phyloP scores from a whole-genome alignment of 345 rosid species.

The Brassica rapa region DNA sequence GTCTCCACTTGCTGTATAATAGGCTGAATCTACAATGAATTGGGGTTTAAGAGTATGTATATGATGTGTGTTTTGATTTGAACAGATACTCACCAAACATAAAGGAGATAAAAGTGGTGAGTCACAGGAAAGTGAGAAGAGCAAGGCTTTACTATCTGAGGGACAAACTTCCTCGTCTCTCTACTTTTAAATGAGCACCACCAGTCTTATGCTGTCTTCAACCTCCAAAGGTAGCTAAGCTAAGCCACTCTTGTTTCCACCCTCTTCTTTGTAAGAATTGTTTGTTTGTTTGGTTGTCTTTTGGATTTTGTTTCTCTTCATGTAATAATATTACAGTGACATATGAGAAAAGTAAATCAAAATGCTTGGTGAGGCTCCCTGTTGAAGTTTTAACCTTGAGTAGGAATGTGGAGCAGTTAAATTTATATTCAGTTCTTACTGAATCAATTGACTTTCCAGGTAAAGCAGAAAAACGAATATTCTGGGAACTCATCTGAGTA shows the following conservation, averaged over 20 bases:
- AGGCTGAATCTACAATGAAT: not conserved
- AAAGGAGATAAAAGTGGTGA: conserved; percentile 74
- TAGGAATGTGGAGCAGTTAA: not conserved
- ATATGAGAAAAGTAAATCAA: conserved; percentile 26
- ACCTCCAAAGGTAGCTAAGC: conserved; percentile 8
- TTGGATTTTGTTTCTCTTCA: conserved; percentile 7
- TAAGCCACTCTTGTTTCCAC: not conserved
- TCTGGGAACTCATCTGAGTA: conserved; percentile 6
- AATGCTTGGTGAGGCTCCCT: not conserved
- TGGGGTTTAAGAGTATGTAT: not conserved
- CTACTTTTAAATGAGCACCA: conserved; percentile 75
- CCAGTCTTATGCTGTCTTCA: conserved; percentile 15
- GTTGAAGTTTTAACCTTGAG: not conserved
- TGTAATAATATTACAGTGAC: conserved; percentile 11
- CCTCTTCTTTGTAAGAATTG: conserved; percentile 7
- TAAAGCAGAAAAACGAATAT: not conserved
- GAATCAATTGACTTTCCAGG: not conserved
- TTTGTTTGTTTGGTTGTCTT: conserved; percentile 2
- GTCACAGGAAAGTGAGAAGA: conserved; percentile 85
- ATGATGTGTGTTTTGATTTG: conserved; percentile 1
- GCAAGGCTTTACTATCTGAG: conserved; percentile 86
- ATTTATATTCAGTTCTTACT: not conserved
- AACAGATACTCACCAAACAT: conserved; percentile 80
- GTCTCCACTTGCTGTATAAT: not conserved
- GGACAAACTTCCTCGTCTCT: conserved; percentile 91